Evolutionary conservation across 305 asterid species (phyloP).

Genomic region (Solanum hybrid): DNA sequence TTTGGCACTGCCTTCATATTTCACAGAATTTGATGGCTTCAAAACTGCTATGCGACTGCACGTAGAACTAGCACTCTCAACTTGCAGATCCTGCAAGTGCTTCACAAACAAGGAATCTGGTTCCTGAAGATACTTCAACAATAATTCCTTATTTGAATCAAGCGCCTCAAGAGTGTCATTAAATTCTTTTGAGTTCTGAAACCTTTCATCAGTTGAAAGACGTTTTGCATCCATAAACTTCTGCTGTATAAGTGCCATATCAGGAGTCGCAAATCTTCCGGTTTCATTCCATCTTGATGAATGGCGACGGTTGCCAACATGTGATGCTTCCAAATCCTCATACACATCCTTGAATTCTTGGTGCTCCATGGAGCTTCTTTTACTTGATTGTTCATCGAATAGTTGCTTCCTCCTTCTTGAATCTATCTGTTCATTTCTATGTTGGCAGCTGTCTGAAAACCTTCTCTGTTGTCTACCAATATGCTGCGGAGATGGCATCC

Average conservation of each 20-base stretch:
- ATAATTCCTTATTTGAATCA: constrained; percentile 44
- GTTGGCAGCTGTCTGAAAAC: constrained; percentile 34
- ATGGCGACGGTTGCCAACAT: constrained; percentile 41
- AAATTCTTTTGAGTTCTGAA: constrained; percentile 42
- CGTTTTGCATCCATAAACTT: constrained; percentile 43
- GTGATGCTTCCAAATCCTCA: constrained; percentile 88
- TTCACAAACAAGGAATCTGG: constrained; percentile 39
- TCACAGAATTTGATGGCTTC: constrained; percentile 40
- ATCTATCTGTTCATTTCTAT: constrained; percentile 17
- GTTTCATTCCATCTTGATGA: constrained; percentile 59
- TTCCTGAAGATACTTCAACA: constrained; percentile 42
- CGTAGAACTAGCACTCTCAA: constrained; percentile 34
- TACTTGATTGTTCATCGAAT: constrained; percentile 19
- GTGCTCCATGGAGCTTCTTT: constrained; percentile 43
- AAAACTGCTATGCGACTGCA: constrained; percentile 41
- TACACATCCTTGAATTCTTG: constrained; percentile 68
- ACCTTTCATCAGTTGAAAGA: constrained; percentile 36
- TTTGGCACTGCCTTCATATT: constrained; percentile 38
- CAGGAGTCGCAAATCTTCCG: constrained; percentile 43
- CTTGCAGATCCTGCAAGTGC: constrained; percentile 41
- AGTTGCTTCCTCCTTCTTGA: constrained; percentile 20
- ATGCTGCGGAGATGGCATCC: constrained; percentile 60
- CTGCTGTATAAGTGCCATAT: constrained; percentile 48
- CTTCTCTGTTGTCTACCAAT: constrained; percentile 42
- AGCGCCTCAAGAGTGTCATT: constrained; percentile 43